A percentile compares a stretch with the other conserved stretches of the same genome.
These are phyloP conservation scores for Nothopassalora personata DNA, from an alignment of 2,329 filamentous ascomycete species.

Conservation along the genomic window DNA sequence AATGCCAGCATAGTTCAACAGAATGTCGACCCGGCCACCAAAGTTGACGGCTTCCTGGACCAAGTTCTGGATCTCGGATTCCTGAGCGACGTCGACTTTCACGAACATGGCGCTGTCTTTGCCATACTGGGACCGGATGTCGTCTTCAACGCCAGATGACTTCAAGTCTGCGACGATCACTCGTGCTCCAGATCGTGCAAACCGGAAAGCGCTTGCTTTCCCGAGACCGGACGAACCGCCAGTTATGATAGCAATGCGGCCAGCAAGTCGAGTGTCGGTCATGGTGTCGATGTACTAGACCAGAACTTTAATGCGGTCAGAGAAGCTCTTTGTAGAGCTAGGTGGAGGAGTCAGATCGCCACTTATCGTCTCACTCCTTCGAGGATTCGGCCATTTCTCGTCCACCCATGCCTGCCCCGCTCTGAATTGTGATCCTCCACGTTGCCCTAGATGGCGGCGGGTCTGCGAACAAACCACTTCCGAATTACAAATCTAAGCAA, in stretches of 20 bases:
- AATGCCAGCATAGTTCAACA: conserved; percentile 26
- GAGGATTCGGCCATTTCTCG: background rate
- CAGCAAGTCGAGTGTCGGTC: conserved; percentile 17
- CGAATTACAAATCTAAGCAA: background rate
- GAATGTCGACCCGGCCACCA: conserved; percentile 25
- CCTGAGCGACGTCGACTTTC: conserved; percentile 23
- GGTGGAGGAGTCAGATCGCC: background rate
- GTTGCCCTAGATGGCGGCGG: background rate
- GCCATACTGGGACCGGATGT: conserved; percentile 21
- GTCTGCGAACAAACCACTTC: background rate
- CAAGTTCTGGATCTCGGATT: conserved; percentile 20
- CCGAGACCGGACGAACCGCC: conserved; percentile 27
- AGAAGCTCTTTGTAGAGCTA: background rate
- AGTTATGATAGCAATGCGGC: conserved; percentile 27
- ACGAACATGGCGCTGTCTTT: conserved; percentile 20
- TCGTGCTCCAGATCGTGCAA: conserved; percentile 24
- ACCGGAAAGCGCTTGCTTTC: conserved; percentile 24
- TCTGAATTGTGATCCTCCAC: background rate
- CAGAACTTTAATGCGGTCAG: background rate
- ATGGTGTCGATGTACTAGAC: background rate
- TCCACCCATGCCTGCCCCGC: background rate
- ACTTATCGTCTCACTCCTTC: background rate
- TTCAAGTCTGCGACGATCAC: conserved; percentile 26
- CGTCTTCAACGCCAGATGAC: conserved; percentile 17
- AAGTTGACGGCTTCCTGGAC: conserved; percentile 22